These are phyloP conservation scores for Daucus carota DNA, from an alignment of 129 eudicot species.

Conservation along the genomic window DNA sequence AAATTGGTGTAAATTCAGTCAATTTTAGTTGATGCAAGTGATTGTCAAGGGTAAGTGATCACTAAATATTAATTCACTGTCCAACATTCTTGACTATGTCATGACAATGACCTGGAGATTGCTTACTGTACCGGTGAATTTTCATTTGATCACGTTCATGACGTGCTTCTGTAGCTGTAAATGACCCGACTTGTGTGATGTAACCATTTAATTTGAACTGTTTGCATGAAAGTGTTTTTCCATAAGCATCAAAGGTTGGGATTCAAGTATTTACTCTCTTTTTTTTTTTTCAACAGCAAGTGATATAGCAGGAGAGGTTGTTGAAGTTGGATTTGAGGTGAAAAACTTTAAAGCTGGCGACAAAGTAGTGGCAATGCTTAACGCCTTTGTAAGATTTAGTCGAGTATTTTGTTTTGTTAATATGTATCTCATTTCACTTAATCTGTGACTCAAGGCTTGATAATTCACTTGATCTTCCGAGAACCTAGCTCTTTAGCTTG, in stretches of 20 bases:
- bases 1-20: neutral
- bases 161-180: no score
- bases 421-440: neutral
- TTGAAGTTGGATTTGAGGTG: conserved; percentile 1
- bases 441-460: neutral
- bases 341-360: conserved; percentile 5
- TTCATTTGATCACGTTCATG: no score
- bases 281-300: neutral
- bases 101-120: neutral
- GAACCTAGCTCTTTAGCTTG: neutral
- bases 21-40: neutral
- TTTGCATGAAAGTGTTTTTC: neutral
- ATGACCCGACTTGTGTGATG: no score
- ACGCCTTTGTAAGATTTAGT: neutral
- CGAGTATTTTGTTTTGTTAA: neutral
- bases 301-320: conserved; percentile 5
- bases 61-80: neutral
- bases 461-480: neutral
- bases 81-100: no score
- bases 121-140: no score
- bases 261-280: neutral
- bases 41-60: neutral
- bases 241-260: neutral
- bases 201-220: no score
- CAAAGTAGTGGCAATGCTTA: conserved; percentile 6